Evolutionary conservation across 768 basidiomycete species (phyloP).

Genomic region (Pholiota conissans): DNA sequence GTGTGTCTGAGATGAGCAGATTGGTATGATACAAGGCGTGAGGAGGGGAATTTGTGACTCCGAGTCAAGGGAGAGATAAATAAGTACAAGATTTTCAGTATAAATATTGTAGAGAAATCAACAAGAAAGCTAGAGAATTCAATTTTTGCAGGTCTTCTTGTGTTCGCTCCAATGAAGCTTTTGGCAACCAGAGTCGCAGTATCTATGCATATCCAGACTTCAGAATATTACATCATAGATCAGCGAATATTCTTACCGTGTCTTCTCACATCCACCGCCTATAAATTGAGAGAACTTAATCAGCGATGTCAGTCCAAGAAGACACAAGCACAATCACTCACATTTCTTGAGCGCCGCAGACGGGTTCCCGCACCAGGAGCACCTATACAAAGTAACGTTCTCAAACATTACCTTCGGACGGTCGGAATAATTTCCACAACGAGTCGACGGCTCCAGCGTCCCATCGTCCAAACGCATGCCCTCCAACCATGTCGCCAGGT

Average conservation of each 20-base stretch:
- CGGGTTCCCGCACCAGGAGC: conserved; percentile 66
- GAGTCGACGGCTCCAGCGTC: conserved; percentile 21
- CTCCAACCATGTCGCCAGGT: conserved; percentile 59
- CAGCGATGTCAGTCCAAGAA: not conserved
- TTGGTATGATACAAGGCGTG: too few relatives aligned
- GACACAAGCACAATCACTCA: not conserved
- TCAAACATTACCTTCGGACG: conserved; percentile 49
- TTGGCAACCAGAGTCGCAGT: conserved; percentile 26
- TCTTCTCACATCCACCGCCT: conserved; percentile 26
- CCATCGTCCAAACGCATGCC: conserved; percentile 42
- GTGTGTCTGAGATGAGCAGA: too few relatives aligned
- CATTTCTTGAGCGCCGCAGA: conserved; percentile 33
- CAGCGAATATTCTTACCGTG: conserved; percentile 11
- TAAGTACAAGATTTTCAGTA: not conserved
- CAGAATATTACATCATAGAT: too few relatives aligned
- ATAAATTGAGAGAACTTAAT: not conserved
- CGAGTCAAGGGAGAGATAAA: too few relatives aligned
- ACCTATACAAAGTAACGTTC: conserved; percentile 53
- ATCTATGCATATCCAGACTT: not conserved
- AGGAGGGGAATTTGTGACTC: too few relatives aligned
- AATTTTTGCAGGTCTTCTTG: conserved; percentile 22
- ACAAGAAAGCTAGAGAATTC: not conserved
- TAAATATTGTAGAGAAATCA: not conserved
- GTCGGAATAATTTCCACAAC: conserved; percentile 23
- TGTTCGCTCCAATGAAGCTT: conserved; percentile 24